phyloP scores from a whole-genome alignment of 2,329 filamentous ascomycete genomes.

The Grosmannia penicillata region DNA sequence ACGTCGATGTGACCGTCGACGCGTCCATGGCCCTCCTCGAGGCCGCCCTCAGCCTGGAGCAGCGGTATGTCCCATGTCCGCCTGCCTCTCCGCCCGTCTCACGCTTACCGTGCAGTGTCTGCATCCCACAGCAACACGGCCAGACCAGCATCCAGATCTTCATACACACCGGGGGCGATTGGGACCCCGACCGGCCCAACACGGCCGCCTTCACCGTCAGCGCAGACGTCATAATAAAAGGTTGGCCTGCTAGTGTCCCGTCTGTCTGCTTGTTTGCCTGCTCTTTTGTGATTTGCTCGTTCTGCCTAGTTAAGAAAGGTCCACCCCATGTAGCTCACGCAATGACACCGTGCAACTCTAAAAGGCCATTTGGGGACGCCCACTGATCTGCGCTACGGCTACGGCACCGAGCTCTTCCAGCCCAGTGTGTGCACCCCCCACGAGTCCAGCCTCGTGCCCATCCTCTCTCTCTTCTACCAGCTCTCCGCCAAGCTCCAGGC shows the following conservation, averaged over 20 bases:
- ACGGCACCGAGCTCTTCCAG: constrained; percentile 5
- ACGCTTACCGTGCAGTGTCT: constrained; percentile 3
- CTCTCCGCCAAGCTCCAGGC: constrained; percentile 7
- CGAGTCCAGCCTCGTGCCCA: constrained; percentile 1
- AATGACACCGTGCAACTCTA: not conserved
- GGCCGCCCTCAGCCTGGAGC: constrained; percentile 1
- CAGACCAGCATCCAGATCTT: constrained; percentile 8
- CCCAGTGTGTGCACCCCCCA: constrained; percentile 4
- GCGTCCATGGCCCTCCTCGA: constrained; percentile 4
- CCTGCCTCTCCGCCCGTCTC: not conserved
- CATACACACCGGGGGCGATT: constrained; percentile 7
- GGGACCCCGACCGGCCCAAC: constrained; percentile 3
- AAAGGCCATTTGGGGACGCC: constrained; percentile 8
- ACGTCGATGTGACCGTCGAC: constrained; percentile 8
- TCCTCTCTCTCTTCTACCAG: constrained; percentile 8
- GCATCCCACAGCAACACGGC: constrained; percentile 6
- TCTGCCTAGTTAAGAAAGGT: not conserved
- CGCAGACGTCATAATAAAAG: constrained; percentile 7
- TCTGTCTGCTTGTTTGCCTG: not conserved
- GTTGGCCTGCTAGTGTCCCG: not conserved
- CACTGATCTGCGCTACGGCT: constrained; percentile 3
- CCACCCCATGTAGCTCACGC: no score
- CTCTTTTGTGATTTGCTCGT: no score
- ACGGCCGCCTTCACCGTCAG: constrained; percentile 4
- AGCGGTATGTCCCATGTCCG: constrained; percentile 1